These are phyloP conservation scores for Phytophthora europaea DNA, from an alignment of 352 stramenopile genomes.

Conservation along the genomic window DNA sequence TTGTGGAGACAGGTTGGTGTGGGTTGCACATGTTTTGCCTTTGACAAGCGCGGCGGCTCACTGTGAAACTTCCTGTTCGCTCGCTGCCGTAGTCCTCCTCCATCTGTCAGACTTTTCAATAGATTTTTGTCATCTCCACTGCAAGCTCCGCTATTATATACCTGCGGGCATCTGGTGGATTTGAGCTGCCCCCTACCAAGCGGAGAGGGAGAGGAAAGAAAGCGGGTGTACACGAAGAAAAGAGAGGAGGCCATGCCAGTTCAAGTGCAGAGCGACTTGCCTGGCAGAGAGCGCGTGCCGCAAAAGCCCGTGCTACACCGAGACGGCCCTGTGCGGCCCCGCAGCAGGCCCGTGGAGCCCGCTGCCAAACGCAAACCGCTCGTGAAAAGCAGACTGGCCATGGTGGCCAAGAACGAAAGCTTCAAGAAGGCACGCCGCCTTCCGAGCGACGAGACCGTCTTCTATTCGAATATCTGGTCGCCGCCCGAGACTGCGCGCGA, in stretches of 20 bases:
- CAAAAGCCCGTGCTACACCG: constrained; percentile 29
- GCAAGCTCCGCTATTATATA: neutral
- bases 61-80: constrained; percentile 17
- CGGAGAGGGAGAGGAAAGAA: constrained; percentile 27
- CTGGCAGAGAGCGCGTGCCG: constrained; percentile 37
- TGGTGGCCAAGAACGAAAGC: constrained; percentile 46
- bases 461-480: constrained; percentile 89
- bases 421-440: constrained; percentile 57
- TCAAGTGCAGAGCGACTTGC: constrained; percentile 40
- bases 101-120: constrained; percentile 30
- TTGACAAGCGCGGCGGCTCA: constrained; percentile 25
- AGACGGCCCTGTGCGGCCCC: constrained; percentile 31
- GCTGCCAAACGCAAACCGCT: constrained; percentile 59
- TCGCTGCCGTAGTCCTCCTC: constrained; percentile 6
- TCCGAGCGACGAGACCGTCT: constrained; percentile 69
- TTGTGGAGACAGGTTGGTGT: constrained; percentile 39
- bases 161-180: constrained; percentile 28
- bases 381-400: constrained; percentile 61
- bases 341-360: constrained; percentile 31
- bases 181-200: constrained; percentile 24
- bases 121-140: constrained; percentile 18
- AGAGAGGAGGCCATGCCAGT: constrained; percentile 28
- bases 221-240: constrained; percentile 21
- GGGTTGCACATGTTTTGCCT: constrained; percentile 26
- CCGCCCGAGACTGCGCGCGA: constrained; percentile 27